Evolutionary conservation across 208 protist genomes (phyloP), one percentile per base, ranked within the genome.

Genomic region (Acanthamoeba healyi): DNA sequence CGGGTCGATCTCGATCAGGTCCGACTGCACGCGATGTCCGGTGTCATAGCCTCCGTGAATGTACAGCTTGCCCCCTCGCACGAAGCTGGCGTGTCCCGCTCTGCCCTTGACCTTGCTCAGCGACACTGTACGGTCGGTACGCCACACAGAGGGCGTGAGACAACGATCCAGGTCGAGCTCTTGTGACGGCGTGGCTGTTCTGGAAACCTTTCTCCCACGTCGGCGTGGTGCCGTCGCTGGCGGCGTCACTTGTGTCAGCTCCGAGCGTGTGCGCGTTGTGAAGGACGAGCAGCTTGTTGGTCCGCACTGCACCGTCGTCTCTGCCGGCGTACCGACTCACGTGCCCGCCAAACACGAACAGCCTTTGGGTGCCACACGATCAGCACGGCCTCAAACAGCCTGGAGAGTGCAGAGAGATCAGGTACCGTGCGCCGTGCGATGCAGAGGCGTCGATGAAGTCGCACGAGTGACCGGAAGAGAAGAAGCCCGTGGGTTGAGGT

Each of bases 11-110:
- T 67, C 61, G 38, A 77, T 32, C 29, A 92, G 40, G 63, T 92
- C 86, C 9, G 86, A 67, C 10, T 77, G 58, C 14, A 92, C 86
- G 0, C 44, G 26, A 29, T 77, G 86, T 24, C n/a, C n/a, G 2
- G 58, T 54, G 63, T 67, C 54, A 36, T 92, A 92, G 29, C 86
- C 86, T 14, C 86, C 86, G 40, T 92, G 61, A 24, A 92, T 74
- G 86, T 74, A 92, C 56, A 92, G 86, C 63, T 92, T 92, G 26
- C 38, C 58, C 9, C 44, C 38, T 17, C 63, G 38, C 22, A 92
- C 58, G 26, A 92, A 92, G 34, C 24, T 77, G 14, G 42, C 58
- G 44, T 92, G 86, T 5, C 58, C 86, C 22, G 86, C 86, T 54
- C 86, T 70, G 34, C 58, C 86, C 38, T 92, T 77, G 14, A 92